Evolutionary conservation across 495 filamentous ascomycete genomes (phyloP).

Genomic region (Penicillium desertorum): DNA sequence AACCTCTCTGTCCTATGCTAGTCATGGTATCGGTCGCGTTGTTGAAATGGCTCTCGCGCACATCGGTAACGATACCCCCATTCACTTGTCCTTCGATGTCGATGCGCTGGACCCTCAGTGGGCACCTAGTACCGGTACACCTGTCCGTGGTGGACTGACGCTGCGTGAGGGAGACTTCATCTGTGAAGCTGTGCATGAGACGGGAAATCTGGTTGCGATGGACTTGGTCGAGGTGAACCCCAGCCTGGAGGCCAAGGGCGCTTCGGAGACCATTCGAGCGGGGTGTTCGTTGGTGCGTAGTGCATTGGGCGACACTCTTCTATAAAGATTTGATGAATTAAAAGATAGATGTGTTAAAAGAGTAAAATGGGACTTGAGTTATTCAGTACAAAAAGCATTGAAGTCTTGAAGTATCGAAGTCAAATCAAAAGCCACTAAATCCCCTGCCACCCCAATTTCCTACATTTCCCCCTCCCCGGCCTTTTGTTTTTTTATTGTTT

Average conservation of each 20-base stretch:
- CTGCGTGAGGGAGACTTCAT: constrained; percentile 97
- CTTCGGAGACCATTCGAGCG: constrained; percentile 82
- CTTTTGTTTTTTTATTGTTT: constrained; percentile 2
- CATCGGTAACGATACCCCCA: constrained; percentile 89
- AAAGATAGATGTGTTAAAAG: not conserved
- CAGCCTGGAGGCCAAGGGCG: constrained; percentile 71
- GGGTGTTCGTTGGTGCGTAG: constrained; percentile 90
- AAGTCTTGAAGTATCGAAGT: not conserved
- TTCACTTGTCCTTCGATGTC: constrained; percentile 96
- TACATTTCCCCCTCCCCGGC: constrained; percentile 15
- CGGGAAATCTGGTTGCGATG: constrained; percentile 85
- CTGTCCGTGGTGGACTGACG: constrained; percentile 92
- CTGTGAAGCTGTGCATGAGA: constrained; percentile 92
- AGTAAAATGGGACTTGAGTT: not conserved
- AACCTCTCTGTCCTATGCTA: constrained; percentile 29
- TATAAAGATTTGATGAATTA: constrained; percentile 47
- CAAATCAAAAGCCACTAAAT: constrained; percentile 16
- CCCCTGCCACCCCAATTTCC: constrained; percentile 37
- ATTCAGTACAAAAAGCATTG: not conserved
- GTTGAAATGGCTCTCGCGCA: constrained; percentile 97
- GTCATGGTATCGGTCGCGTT: constrained; percentile 88
- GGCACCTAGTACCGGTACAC: constrained; percentile 94
- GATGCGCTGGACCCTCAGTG: constrained; percentile 94
- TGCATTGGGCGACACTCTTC: constrained; percentile 83
- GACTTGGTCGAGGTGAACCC: constrained; percentile 98